These are phyloP conservation scores for Trichoderma aggressivum DNA, from an alignment of 2,329 filamentous ascomycete genomes.

Conservation along the genomic window DNA sequence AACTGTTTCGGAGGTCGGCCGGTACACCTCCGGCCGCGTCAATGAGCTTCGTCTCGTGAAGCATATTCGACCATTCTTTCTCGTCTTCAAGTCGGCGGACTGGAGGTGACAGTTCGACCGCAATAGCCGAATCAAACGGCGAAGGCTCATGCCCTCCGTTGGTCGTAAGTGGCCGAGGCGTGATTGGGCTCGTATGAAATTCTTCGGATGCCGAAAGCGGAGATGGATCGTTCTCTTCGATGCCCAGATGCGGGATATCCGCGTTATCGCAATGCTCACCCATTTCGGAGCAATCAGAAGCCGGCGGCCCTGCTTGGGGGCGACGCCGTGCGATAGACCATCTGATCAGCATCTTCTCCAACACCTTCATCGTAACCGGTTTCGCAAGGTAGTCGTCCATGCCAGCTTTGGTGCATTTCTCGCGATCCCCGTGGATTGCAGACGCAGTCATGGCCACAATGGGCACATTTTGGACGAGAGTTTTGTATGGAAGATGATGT, in stretches of 20 bases:
- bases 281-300: constrained; percentile 46
- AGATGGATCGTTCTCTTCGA: constrained; percentile 28
- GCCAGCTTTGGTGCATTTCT: constrained; percentile 69
- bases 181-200: constrained; percentile 33
- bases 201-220: constrained; percentile 27
- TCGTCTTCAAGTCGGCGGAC: constrained; percentile 37
- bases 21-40: constrained; percentile 42
- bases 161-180: constrained; percentile 40
- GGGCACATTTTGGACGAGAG: constrained; percentile 58
- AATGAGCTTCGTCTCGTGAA: constrained; percentile 46
- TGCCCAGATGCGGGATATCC: constrained; percentile 39
- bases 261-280: constrained; percentile 42
- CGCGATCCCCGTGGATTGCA: constrained; percentile 71
- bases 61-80: constrained; percentile 41
- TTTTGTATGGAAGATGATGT: constrained; percentile 62
- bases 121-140: constrained; percentile 38
- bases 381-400: constrained; percentile 78
- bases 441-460: constrained; percentile 82
- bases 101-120: constrained; percentile 33
- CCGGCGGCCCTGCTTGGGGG: constrained; percentile 27
- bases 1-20: constrained; percentile 31
- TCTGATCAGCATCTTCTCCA: constrained; percentile 69
- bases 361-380: constrained; percentile 63
- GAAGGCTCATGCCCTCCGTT: constrained; percentile 40
- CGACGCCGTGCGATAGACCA: constrained; percentile 50